Conservation (phyloP, 73 alveolate genomes). For the Paramecium primaurelia region DNA sequence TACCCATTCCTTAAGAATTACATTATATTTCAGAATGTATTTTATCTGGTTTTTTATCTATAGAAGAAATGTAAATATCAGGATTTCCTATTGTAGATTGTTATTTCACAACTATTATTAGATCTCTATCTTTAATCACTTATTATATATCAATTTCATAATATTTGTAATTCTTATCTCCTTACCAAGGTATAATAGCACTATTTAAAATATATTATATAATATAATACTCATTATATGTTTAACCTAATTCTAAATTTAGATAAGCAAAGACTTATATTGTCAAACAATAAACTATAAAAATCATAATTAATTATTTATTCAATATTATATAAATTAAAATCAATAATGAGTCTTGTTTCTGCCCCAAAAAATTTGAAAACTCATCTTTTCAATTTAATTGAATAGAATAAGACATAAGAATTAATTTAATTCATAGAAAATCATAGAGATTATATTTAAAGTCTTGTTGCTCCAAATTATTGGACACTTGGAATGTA, state of each 20-base stretch:
- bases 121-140: neutral
- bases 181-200: neutral
- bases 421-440: conserved; percentile 14
- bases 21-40: neutral
- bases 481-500: conserved; percentile 39
- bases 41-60: neutral
- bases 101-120: neutral
- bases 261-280: neutral
- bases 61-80: neutral
- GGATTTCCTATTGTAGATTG: neutral
- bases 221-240: neutral
- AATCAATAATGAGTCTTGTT: neutral
- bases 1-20: neutral
- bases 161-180: neutral
- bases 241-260: neutral
- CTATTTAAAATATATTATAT: neutral
- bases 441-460: conserved; percentile 14
- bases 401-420: conserved; percentile 25
- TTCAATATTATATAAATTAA: neutral
- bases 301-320: neutral
- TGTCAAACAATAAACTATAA: neutral
- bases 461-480: neutral
- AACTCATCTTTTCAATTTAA: conserved; percentile 33
- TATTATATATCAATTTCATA: neutral
- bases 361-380: conserved; percentile 9